Evolutionary conservation across 192 early-diverging fungal species (phyloP).

Genomic region (Coemansia asiatica): DNA sequence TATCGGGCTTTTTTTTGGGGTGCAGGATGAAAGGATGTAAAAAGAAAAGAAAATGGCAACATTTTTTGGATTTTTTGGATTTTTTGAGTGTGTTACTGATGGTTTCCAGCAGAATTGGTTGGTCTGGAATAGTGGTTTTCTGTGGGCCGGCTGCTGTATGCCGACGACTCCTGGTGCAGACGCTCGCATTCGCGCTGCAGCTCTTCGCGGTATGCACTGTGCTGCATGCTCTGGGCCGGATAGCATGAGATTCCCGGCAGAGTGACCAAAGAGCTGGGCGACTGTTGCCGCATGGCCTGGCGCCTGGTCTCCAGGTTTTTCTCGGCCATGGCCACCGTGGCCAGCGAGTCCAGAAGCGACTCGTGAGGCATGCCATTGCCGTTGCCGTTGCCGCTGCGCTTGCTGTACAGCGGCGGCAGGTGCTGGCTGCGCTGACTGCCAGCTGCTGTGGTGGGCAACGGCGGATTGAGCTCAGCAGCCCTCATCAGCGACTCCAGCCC

Average conservation of each 20-base stretch:
- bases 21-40: neutral
- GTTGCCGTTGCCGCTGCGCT: conserved; percentile 2
- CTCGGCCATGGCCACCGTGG: conserved; percentile 44
- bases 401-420: conserved; percentile 10
- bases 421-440: neutral
- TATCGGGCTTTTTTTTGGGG: neutral
- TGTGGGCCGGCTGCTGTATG: neutral
- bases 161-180: conserved; percentile 16
- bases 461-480: conserved; percentile 36
- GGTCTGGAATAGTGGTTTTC: conserved; percentile 6
- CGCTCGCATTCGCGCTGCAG: conserved; percentile 50
- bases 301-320: conserved; percentile 31
- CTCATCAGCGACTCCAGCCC: conserved; percentile 45
- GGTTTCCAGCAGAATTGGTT: conserved; percentile 1
- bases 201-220: conserved; percentile 34
- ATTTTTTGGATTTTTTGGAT: neutral
- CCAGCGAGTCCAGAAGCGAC: conserved; percentile 41
- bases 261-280: neutral
- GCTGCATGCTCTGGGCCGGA: conserved; percentile 5
- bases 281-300: conserved; percentile 6
- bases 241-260: neutral
- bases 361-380: conserved; percentile 5
- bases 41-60: neutral
- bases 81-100: neutral
- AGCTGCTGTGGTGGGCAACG: conserved; percentile 12